phyloP scores from a whole-genome alignment of 2,329 filamentous ascomycete species.

The Fonsecaea pedrosoi region DNA sequence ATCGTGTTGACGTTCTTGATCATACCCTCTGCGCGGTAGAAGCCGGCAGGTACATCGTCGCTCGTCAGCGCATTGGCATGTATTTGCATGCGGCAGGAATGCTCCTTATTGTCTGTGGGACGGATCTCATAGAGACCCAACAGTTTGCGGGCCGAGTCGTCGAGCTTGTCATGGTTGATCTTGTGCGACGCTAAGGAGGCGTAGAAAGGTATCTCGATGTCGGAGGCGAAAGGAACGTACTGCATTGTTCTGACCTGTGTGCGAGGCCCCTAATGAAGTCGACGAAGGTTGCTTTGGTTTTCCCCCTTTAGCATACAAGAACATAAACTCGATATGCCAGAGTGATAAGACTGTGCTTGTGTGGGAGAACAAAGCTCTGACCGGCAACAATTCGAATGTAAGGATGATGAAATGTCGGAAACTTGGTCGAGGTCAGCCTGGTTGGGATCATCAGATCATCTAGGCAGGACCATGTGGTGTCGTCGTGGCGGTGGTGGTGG shows the following conservation, averaged over 20 bases:
- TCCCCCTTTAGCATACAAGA: neutral
- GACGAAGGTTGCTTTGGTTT: neutral
- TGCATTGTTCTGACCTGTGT: conserved; percentile 54
- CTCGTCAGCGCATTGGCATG: conserved; percentile 83
- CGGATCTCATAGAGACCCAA: conserved; percentile 89
- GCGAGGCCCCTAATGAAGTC: neutral
- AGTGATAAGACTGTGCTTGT: neutral
- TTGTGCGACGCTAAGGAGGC: conserved; percentile 89
- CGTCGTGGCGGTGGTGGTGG: neutral
- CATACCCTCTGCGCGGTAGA: conserved; percentile 85
- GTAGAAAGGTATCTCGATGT: conserved; percentile 96
- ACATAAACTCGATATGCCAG: neutral
- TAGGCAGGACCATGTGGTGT: neutral
- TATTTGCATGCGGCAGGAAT: conserved; percentile 88
- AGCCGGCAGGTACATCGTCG: conserved; percentile 74
- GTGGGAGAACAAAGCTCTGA: neutral
- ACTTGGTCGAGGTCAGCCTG: neutral
- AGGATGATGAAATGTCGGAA: neutral
- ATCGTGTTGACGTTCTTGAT: conserved; percentile 97
- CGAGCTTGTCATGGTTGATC: conserved; percentile 95
- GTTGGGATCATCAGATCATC: neutral
- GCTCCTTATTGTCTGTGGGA: conserved; percentile 70
- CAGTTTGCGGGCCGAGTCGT: conserved; percentile 86
- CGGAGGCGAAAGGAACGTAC: conserved; percentile 89
- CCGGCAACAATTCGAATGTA: neutral